phyloP scores from a whole-genome alignment of 2,329 filamentous ascomycete genomes.

The Colletotrichum sp. region DNA sequence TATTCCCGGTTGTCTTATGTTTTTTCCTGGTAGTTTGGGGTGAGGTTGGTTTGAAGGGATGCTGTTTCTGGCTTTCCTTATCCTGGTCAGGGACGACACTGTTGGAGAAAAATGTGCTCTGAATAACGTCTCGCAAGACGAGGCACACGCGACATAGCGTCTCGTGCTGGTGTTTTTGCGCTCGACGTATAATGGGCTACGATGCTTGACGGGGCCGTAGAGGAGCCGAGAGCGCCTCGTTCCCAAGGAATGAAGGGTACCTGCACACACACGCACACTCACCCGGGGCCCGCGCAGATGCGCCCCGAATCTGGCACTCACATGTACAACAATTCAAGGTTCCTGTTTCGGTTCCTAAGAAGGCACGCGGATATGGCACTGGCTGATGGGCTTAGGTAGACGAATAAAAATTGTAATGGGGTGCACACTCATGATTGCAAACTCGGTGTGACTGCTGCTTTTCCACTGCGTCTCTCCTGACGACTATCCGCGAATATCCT shows the following conservation, averaged over 20 bases:
- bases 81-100: conserved; percentile 8
- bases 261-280: neutral
- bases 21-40: conserved; percentile 9
- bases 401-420: conserved; percentile 23
- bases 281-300: neutral
- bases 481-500: neutral
- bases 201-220: neutral
- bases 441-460: neutral
- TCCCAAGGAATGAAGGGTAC: neutral
- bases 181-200: neutral
- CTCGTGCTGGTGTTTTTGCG: neutral
- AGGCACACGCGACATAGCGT: neutral
- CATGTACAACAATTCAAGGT: conserved; percentile 21
- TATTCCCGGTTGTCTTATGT: conserved; percentile 11
- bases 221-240: conserved; percentile 1
- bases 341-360: conserved; percentile 17
- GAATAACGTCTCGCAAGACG: neutral
- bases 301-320: conserved; percentile 8
- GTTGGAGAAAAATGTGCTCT: neutral
- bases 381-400: conserved; percentile 25
- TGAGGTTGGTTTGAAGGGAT: conserved; percentile 7
- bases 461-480: neutral
- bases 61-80: conserved; percentile 5
- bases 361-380: conserved; percentile 19
- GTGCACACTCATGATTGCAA: neutral